Percentiles rank a stretch among this genome's conserved stretches.
Conservation (phyloP, 2,329 filamentous ascomycete species). For the Tolypocladium amazonense region DNA sequence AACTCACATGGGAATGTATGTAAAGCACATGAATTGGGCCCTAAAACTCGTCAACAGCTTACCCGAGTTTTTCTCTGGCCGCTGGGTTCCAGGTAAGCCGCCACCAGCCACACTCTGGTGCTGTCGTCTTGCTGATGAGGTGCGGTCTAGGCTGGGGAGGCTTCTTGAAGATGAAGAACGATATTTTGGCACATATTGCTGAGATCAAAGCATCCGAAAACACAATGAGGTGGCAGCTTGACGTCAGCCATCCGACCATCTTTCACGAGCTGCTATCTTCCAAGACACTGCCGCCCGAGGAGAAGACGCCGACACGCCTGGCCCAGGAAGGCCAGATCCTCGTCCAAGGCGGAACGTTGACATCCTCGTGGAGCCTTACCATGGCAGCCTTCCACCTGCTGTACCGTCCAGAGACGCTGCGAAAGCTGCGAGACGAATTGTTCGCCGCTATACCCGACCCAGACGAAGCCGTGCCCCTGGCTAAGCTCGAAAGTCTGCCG, state of each 20-base stretch:
- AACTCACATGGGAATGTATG: constrained; percentile 24
- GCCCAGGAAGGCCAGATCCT: constrained; percentile 27
- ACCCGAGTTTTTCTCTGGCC: constrained; percentile 23
- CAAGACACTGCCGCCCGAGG: constrained; percentile 17
- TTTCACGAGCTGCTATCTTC: constrained; percentile 23
- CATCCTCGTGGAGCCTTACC: constrained; percentile 25
- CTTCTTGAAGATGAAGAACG: constrained; percentile 27
- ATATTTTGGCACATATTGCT: constrained; percentile 23
- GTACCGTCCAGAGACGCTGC: constrained; percentile 17
- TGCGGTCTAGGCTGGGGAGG: constrained; percentile 21
- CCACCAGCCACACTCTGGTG: constrained; percentile 5
- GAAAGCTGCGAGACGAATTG: constrained; percentile 23
- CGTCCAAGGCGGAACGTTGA: constrained; percentile 28
- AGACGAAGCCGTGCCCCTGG: constrained; percentile 14
- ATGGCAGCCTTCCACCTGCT: constrained; percentile 24
- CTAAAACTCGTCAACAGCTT: constrained; percentile 23
- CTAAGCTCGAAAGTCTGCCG: constrained; percentile 22
- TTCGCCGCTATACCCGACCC: constrained; percentile 21
- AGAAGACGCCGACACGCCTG: constrained; percentile 22
- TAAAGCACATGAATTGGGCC: constrained; percentile 25
- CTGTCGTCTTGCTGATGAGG: constrained; percentile 5
- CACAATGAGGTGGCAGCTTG: constrained; percentile 20
- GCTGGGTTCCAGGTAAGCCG: constrained; percentile 18
- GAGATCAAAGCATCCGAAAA: constrained; percentile 23
- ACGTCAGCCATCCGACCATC: constrained; percentile 23